Base-by-base conservation (phyloP, 1,139 yeast species). In the Taphrina flavorubra region DNA sequence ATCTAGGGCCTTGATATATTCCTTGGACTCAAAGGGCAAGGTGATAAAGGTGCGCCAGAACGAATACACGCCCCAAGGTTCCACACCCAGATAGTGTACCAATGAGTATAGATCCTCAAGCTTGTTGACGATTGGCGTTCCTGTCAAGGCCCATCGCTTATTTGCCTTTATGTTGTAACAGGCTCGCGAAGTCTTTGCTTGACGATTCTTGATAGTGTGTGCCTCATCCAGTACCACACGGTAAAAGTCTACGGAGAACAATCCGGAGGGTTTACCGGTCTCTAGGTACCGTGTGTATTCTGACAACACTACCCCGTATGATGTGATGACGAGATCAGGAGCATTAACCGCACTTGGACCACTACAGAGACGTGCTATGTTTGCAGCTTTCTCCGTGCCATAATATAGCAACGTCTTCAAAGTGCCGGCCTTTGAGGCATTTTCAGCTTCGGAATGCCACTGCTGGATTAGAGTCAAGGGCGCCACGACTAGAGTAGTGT, bases 31-130 rank as follows among this genome's bases (percentile, higher is more conserved):
- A 78, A 91, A 92, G 0, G 97, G 97, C 11, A 84, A 78, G 0
- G 97, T 89, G 40, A 94, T 86, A 76, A 92, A 92, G 7, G 92
- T 86, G 74, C 88, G 89, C 99, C 99, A 94, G 73, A 89, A 88
- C 0, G 91, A 83, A 71, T 89, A 87, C 74, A 89, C 89, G 65
- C 87, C 83, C 98, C 98, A 94, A 0, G 98, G 98, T 73, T 90
- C 92, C 13, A 92, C 79, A 59, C 86, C 83, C 59, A 94, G 79
- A 74, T 88, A 94, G 74, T 87, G 87, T 18, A 92, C 85, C 65
- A 92, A 79, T 1, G 97, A 87, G 75, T 84, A 94, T 64, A 94
- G 79, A 77, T 94, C 99, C 76, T 94, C 97, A 8, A 94, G 81
- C 71, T 92, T 80, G 77, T 94, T 94, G 63, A 92, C 89, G 61